Evolutionary conservation across 1,284 basidiomycete genomes (phyloP).

Genomic region (Schizophyllum amplum): DNA sequence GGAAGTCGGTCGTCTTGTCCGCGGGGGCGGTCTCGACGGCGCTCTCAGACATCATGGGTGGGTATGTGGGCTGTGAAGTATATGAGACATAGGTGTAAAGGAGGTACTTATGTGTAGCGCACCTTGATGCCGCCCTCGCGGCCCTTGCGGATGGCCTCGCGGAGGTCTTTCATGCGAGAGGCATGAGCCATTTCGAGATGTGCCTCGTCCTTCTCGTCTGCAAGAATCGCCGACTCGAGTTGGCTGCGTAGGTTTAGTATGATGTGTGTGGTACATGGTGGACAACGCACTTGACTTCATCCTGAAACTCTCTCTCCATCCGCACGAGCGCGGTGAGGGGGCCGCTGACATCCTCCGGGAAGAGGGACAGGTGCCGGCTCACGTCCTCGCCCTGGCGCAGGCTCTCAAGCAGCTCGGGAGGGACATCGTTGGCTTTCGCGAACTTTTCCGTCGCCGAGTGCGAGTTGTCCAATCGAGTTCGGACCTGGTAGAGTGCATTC

Average conservation of each 20-base stretch:
- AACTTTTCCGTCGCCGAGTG: not conserved
- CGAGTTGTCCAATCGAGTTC: not conserved
- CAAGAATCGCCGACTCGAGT: constrained; percentile 8
- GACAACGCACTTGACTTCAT: not conserved
- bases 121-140: not conserved
- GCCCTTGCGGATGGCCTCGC: not conserved
- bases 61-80: not conserved
- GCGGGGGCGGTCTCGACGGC: constrained; percentile 14
- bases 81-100: not conserved
- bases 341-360: not conserved
- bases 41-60: constrained; percentile 5
- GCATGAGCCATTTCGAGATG: constrained; percentile 27
- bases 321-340: not conserved
- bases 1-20: constrained; percentile 51
- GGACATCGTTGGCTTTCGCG: not conserved
- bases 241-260: not conserved
- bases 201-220: constrained; percentile 27
- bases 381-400: not conserved
- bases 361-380: not conserved
- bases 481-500: not conserved
- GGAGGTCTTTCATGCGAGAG: not conserved
- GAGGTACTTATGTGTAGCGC: not conserved
- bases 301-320: not conserved
- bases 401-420: not conserved
- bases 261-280: not conserved